Conservation (phyloP, 768 basidiomycete genomes). For the Leccinum barrowsii region DNA sequence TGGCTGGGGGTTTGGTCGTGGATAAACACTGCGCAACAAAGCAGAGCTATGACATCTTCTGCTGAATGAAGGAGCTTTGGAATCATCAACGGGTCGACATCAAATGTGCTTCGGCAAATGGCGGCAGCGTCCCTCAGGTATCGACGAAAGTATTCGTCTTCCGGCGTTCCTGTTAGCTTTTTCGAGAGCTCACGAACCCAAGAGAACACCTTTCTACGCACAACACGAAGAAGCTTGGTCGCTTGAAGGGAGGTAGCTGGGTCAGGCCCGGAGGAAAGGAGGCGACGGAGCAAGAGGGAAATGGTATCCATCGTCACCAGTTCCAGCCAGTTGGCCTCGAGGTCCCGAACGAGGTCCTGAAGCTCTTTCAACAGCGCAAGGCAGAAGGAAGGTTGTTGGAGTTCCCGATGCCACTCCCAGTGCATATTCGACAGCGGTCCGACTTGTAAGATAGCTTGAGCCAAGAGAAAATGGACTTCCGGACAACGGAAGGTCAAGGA, state of each 20-base stretch:
- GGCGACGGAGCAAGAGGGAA: conserved; percentile 26
- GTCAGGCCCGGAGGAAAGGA: no score
- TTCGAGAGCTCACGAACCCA: no score
- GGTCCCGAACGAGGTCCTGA: conserved; percentile 31
- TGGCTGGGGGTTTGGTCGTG: conserved; percentile 24
- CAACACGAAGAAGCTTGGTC: no score
- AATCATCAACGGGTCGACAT: no score
- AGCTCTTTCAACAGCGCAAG: conserved; percentile 35
- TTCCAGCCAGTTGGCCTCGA: conserved; percentile 43
- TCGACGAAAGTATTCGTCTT: no score
- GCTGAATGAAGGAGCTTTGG: no score
- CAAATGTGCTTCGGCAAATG: no score
- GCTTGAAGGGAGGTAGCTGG: no score
- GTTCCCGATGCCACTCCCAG: conserved; percentile 40
- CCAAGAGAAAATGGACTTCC: conserved; percentile 41
- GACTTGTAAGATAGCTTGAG: conserved; percentile 43
- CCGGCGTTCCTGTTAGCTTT: no score
- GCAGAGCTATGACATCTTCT: no score
- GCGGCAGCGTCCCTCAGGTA: no score
- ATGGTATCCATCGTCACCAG: conserved; percentile 31
- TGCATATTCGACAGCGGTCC: conserved; percentile 26
- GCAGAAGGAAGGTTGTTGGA: conserved; percentile 39
- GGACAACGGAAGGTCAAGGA: conserved; percentile 36
- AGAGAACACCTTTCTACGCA: no score
- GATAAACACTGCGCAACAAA: conserved; percentile 24